Percentiles rank a stretch among this genome's conserved stretches.
phyloP scores from a whole-genome alignment of 441 rosid genomes.

The Aleurites moluccanus region DNA sequence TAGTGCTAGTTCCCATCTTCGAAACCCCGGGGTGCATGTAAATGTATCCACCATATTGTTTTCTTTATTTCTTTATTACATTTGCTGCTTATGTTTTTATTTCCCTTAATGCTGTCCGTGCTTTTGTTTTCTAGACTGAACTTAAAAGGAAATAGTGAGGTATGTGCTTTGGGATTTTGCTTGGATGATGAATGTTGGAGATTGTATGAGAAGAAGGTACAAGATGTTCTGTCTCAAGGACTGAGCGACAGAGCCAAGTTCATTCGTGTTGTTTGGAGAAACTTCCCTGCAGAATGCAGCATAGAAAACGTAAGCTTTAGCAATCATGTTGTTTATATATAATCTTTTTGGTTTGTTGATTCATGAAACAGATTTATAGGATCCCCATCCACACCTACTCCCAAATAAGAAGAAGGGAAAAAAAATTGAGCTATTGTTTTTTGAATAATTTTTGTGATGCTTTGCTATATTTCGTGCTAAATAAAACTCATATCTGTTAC shows the following conservation, averaged over 20 bases:
- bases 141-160: slow-evolving; percentile 52
- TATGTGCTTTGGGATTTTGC: slow-evolving; percentile 62
- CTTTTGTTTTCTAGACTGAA: slow-evolving; percentile 52
- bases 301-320: slow-evolving; percentile 57
- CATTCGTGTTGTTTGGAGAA: slow-evolving; percentile 80
- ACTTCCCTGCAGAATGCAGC: slow-evolving; percentile 48
- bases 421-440: neutral
- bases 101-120: slow-evolving; percentile 17
- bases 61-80: neutral
- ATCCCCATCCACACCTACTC: neutral
- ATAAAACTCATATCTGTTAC: neutral
- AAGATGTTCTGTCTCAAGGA: slow-evolving; percentile 64
- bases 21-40: slow-evolving; percentile 4
- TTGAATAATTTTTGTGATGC: neutral
- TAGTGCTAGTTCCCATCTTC: neutral
- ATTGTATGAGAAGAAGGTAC: slow-evolving; percentile 72
- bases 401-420: neutral
- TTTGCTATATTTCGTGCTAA: neutral
- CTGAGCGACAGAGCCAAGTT: slow-evolving; percentile 74
- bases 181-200: slow-evolving; percentile 95
- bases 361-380: neutral
- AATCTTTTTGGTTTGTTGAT: neutral
- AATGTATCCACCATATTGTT: slow-evolving; percentile 6
- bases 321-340: neutral
- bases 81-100: slow-evolving; percentile 7